Evolutionary conservation across 257 asterid genomes (phyloP).

Genomic region (Solanum etuberosum): DNA sequence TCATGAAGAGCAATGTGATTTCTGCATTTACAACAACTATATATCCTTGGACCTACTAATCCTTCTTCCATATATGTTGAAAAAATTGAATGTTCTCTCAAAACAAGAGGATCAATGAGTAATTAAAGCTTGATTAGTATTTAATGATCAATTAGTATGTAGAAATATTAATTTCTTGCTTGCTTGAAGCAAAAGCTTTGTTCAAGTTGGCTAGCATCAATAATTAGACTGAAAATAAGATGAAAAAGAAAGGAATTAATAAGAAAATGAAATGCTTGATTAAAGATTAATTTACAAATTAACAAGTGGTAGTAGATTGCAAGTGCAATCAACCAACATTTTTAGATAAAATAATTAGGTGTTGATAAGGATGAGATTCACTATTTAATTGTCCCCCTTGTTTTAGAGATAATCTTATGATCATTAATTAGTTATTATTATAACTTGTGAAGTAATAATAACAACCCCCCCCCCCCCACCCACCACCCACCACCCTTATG

Average conservation of each 20-base stretch:
- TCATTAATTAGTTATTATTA: not conserved
- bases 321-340: not conserved
- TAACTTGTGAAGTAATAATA: not conserved
- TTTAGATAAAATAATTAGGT: not conserved
- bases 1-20: conserved; percentile 51
- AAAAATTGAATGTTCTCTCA: not conserved
- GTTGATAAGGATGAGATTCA: not conserved
- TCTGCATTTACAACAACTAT: conserved; percentile 64
- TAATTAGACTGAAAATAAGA: not conserved
- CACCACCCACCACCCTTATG: not conserved
- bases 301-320: not conserved
- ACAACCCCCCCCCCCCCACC: not conserved
- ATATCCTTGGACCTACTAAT: conserved; percentile 26
- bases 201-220: not conserved
- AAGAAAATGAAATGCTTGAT: not conserved
- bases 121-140: not conserved
- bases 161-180: not conserved
- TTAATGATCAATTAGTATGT: not conserved
- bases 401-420: not conserved
- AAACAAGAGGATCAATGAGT: not conserved
- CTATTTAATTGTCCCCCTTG: not conserved
- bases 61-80: not conserved
- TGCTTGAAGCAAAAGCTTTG: not conserved
- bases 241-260: not conserved
- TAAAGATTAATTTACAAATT: not conserved